Evolutionary conservation across 2,329 filamentous ascomycete species (phyloP).

Genomic region (Penicillium sp.): DNA sequence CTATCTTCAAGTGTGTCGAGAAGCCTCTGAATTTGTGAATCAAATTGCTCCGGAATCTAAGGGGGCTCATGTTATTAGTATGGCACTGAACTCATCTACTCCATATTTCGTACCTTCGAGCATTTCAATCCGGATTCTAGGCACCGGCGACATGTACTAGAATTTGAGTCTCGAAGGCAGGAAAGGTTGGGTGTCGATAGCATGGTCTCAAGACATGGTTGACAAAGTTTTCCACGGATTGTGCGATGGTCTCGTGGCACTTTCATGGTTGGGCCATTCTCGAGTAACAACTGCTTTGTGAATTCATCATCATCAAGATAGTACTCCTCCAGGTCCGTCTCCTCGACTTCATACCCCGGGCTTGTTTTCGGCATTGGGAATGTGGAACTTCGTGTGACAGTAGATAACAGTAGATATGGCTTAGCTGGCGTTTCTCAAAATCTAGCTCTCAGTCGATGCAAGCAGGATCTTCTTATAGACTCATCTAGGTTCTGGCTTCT

Average conservation of each 20-base stretch:
- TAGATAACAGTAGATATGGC: too few species aligned
- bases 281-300: neutral
- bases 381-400: neutral
- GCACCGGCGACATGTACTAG: neutral
- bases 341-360: neutral
- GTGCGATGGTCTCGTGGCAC: neutral
- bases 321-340: too few species aligned
- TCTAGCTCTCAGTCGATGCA: neutral
- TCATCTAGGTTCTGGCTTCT: neutral
- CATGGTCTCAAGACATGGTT: neutral
- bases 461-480: neutral
- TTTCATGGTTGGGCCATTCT: neutral
- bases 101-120: neutral
- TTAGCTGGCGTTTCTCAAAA: neutral
- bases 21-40: neutral
- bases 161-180: constrained; percentile 3
- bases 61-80: neutral
- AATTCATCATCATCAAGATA: neutral
- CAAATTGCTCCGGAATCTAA: neutral
- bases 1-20: neutral
- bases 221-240: constrained; percentile 1
- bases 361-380: neutral
- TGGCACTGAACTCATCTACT: too few species aligned
- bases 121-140: neutral
- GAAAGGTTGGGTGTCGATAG: neutral